phyloP scores from a whole-genome alignment of 805 yeast genomes.

The Candida namnaoensis region DNA sequence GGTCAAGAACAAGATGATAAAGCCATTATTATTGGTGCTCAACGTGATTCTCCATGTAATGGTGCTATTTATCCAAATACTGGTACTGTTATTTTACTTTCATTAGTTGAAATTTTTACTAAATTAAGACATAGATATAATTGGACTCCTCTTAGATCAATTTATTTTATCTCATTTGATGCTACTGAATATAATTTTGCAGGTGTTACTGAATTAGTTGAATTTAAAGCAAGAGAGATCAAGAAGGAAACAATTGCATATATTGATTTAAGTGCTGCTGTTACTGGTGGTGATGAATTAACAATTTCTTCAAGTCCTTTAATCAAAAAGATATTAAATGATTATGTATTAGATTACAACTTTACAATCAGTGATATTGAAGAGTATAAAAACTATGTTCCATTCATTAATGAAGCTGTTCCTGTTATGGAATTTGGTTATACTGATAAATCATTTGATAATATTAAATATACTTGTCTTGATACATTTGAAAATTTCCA shows the following conservation, averaged over 20 bases:
- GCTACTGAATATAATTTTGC: constrained; percentile 75
- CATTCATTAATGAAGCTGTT: constrained; percentile 59
- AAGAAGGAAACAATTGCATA: constrained; percentile 57
- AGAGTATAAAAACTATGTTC: constrained; percentile 55
- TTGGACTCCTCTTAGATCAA: constrained; percentile 80
- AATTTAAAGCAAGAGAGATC: constrained; percentile 42
- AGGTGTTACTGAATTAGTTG: constrained; percentile 77
- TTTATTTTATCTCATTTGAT: constrained; percentile 79
- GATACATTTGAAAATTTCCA: constrained; percentile 56
- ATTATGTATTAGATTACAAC: constrained; percentile 18
- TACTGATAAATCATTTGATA: constrained; percentile 32
- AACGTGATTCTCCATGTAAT: constrained; percentile 65
- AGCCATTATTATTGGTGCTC: constrained; percentile 74
- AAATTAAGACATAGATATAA: constrained; percentile 51
- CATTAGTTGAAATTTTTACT: constrained; percentile 61
- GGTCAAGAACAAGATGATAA: constrained; percentile 76
- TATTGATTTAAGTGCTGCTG: constrained; percentile 64
- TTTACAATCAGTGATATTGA: constrained; percentile 20
- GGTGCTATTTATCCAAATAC: constrained; percentile 72
- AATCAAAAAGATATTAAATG: constrained; percentile 37
- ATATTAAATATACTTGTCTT: constrained; percentile 38
- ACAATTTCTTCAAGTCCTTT: constrained; percentile 59
- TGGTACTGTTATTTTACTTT: constrained; percentile 66
- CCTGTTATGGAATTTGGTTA: constrained; percentile 59
- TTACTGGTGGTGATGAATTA: constrained; percentile 41